Conservation (phyloP, 306 rosid genomes). For the Ammopiptanthus mongolicus region DNA sequence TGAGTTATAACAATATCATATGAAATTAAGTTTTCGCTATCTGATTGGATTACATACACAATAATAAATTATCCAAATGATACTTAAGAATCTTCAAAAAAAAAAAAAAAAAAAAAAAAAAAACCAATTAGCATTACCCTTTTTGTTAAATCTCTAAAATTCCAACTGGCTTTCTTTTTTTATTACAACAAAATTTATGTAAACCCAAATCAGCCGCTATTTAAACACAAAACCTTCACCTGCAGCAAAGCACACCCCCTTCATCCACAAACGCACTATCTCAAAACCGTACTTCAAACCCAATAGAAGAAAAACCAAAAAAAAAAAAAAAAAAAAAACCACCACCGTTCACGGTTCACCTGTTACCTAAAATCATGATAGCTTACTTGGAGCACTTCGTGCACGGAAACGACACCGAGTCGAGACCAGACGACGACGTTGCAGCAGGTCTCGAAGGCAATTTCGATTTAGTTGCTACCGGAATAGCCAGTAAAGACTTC, state of each 20-base stretch:
- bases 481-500: conserved; percentile 57
- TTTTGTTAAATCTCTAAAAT: neutral
- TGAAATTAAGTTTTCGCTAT: too few species aligned
- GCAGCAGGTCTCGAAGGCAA: conserved; percentile 29
- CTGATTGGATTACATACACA: too few species aligned
- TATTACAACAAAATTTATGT: neutral
- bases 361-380: conserved; percentile 46
- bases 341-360: neutral
- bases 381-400: conserved; percentile 70
- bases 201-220: conserved; percentile 22
- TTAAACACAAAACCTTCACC: conserved; percentile 7
- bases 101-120: too few species aligned
- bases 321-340: too few species aligned
- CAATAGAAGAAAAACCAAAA: neutral
- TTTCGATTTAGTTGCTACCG: conserved; percentile 30
- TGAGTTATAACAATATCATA: too few species aligned
- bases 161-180: neutral
- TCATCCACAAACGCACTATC: neutral
- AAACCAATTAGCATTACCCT: too few species aligned
- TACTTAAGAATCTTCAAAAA: too few species aligned
- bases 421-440: conserved; percentile 44
- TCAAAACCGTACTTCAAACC: neutral
- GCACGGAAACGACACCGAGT: conserved; percentile 64
- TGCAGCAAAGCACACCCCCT: neutral
- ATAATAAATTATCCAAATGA: too few species aligned